Base-by-base conservation (phyloP, 352 stramenopile species). In the Peronospora farinosa region DNA sequence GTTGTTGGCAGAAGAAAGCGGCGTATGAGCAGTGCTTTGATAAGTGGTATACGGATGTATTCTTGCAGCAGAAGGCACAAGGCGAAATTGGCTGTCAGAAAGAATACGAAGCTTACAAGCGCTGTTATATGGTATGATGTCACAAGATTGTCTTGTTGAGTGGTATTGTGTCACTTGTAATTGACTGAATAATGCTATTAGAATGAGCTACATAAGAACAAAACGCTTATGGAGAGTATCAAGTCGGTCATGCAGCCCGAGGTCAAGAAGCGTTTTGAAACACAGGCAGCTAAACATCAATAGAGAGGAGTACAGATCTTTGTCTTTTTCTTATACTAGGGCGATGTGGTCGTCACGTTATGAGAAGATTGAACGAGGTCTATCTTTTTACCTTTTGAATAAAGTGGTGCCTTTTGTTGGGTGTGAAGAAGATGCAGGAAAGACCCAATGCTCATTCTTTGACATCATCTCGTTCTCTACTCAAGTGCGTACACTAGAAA, bases 1-100 rank as follows among this genome's bases (percentile, higher is more conserved):
- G 72, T 3, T 88, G 77, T 71, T 85, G 77, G 74, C 68, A 84
- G 54, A 70, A 80, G 63, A 88, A 88, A 45, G 70, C 70, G 2
- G 69, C 60, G 65, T 88, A 70, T 54, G 82, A 93, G 54, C 75
- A 90, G 51, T 93, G 82, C 69, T 93, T 93, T 65, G 82, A 93
- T 53, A 68, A 76, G 61, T 93, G 82, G 82, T 93, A 91, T 64
- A 87, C 78, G 40, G 67, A 91, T 31, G 69, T 91, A 23, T 93
- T 93, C 51, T 61, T 93, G 15, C 77, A 88, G 67, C 65, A 86
- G 38, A 91, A 88, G 50, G 79, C 75, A 28, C 43, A 83, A 28
- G 78, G 77, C 45, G 58, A 82, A 49, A 58, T 89, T 11, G 82
- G 82, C 43, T 93, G 82, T 41, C 66, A 86, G 52, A 68, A 86